Conservation (phyloP, 305 asterid species). For the Coffea humblotiana region DNA sequence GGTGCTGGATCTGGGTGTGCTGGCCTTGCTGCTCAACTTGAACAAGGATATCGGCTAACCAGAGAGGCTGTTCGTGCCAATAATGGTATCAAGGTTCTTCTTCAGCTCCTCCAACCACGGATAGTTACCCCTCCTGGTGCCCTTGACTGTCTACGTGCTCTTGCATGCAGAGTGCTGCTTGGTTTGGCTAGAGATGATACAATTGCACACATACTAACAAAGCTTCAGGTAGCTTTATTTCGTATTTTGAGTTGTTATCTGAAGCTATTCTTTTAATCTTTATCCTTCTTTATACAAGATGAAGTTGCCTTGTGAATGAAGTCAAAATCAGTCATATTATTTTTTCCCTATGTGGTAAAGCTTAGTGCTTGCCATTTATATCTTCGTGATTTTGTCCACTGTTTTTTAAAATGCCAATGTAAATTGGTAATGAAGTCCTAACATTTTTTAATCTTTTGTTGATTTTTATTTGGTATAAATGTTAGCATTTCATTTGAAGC, state of each 20-base stretch:
- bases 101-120: constrained; percentile 97
- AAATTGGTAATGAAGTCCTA: neutral
- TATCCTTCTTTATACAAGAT: constrained; percentile 3
- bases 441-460: neutral
- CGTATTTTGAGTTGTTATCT: neutral
- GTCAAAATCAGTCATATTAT: too few relatives aligned
- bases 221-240: constrained; percentile 73
- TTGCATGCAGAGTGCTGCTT: constrained; percentile 97
- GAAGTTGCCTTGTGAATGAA: neutral
- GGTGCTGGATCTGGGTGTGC: constrained; percentile 96
- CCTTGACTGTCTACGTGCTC: constrained; percentile 98
- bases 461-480: neutral
- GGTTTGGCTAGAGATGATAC: constrained; percentile 99
- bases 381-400: neutral
- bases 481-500: neutral
- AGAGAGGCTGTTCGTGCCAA: constrained; percentile 98
- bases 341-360: neutral
- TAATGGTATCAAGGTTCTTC: constrained; percentile 95
- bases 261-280: neutral
- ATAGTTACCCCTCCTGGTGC: constrained; percentile 92
- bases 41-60: constrained; percentile 92
- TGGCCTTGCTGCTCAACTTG: constrained; percentile 99
- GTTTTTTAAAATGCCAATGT: neutral
- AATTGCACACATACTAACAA: constrained; percentile 92
- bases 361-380: neutral